Conservation (phyloP, 2,329 filamentous ascomycete genomes). For the Arthrobotrys musiformis region DNA sequence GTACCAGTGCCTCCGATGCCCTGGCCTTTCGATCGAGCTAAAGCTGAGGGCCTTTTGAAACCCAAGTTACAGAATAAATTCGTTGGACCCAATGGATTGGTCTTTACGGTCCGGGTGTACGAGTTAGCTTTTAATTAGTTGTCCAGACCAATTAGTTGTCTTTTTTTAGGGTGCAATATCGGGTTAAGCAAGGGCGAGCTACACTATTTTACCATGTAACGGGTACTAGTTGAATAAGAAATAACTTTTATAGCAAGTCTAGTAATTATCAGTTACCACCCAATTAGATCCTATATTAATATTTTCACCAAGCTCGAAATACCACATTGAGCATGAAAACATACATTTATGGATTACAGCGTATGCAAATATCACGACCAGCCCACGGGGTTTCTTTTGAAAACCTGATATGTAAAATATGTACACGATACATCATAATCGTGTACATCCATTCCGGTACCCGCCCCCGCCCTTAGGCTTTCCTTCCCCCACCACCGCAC, state of each 20-base stretch:
- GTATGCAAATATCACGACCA: neutral
- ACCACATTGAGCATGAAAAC: neutral
- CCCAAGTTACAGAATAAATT: neutral
- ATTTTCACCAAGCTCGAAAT: neutral
- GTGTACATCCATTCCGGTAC: conserved; percentile 21
- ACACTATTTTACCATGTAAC: neutral
- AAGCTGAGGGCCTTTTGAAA: neutral
- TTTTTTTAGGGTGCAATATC: too few relatives aligned
- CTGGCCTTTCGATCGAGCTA: neutral
- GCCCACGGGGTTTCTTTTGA: neutral
- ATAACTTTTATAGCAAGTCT: neutral
- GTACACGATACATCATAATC: conserved; percentile 13
- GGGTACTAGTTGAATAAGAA: neutral
- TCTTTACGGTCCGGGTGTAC: conserved; percentile 10
- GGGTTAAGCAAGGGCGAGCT: neutral
- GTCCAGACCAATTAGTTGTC: neutral
- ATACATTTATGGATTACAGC: neutral
- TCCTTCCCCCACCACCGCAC: neutral
- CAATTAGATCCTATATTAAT: neutral
- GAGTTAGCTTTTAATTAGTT: conserved; percentile 6
- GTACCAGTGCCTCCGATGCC: neutral
- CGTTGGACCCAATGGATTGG: neutral
- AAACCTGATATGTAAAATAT: conserved; percentile 3
- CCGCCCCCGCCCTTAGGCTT: conserved; percentile 3
- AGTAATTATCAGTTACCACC: too few relatives aligned